Base-by-base conservation (phyloP, 164 flowering plant genomes). In the Cinnamomum micranthum region DNA sequence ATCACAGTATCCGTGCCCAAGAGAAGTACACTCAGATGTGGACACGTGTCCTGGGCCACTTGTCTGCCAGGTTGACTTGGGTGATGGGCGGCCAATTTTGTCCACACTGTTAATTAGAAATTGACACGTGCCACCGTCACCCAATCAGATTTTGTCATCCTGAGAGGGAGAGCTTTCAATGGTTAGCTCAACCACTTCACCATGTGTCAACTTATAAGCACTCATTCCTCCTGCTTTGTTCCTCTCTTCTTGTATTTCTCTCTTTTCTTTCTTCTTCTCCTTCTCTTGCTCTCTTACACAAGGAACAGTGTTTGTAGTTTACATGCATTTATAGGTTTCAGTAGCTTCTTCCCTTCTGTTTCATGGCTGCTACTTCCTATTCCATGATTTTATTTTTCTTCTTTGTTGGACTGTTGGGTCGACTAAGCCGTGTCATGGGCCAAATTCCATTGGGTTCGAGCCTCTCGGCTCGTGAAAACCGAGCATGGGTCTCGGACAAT, bases 401-500 rank as follows among this genome's bases (percentile, higher is more conserved):
- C 33, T 33, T 31, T 33, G 13, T 68, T 77, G 14, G 70, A 75
- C 74, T 73, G 59, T 60, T 2, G 77, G 65, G 69, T 50, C 9
- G 72, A 11, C 66, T 33, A 6, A 47, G 70, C 5, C 71, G 67
- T 24, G 63, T 69, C 68, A 81, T 76, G 41, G 65, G 73, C 69
- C 78, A 75, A 63, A 79, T 93, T 41, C 75, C 79, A 2, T 65
- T 87, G 68, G 92, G 94, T 20, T 87, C 95, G 6, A 88, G 82
- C 24, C 70, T 95, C 76, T 25, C 76, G 19, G 95, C 94, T 5
- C 71, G 79, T 2, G 82, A 86, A 27, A 73, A 83, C 59, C 73
- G 71, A 64, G 72, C 83, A 7, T 90, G 94, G 98, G 78, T 86
- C 59, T 95, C 97, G 0, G 89, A 85, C 2, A 95, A 92, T 65